phyloP scores from a whole-genome alignment of 129 eudicot species.

The Escallonia rubra region DNA sequence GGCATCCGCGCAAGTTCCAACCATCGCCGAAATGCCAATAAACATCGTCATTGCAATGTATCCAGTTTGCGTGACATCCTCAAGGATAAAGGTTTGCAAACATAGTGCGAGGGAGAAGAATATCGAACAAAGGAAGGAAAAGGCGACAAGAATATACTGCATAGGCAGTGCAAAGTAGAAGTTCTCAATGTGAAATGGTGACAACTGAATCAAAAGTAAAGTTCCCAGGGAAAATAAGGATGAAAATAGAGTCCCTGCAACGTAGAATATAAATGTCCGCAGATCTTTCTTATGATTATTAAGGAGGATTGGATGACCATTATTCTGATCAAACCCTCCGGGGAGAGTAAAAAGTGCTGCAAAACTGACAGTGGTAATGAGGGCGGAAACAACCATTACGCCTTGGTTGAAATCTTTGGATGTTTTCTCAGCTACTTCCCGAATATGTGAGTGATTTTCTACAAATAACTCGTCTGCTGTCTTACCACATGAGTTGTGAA shows the following conservation, averaged over 20 bases:
- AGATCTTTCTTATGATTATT: neutral
- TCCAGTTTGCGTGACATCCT: neutral
- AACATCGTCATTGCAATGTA: neutral
- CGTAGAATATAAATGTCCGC: constrained; percentile 1
- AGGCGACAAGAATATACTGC: neutral
- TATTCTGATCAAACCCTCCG: neutral
- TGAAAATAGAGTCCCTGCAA: neutral
- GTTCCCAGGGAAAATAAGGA: constrained; percentile 4
- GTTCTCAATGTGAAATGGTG: constrained; percentile 1
- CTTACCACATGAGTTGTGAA: neutral
- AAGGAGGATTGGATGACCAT: constrained; percentile 11
- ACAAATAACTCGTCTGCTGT: constrained; percentile 1
- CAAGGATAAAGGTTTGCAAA: neutral
- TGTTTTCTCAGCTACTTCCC: constrained; percentile 3
- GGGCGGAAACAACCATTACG: constrained; percentile 13
- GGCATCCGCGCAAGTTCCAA: neutral
- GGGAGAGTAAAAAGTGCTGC: constrained; percentile 14
- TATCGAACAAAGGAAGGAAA: neutral
- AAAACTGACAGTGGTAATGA: constrained; percentile 6
- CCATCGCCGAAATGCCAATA: neutral
- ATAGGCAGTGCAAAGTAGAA: constrained; percentile 8
- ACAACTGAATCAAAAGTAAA: constrained; percentile 4
- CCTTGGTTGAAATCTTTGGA: constrained; percentile 1
- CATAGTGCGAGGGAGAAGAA: neutral
- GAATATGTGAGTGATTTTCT: too few species aligned